Percentiles rank a stretch among this genome's conserved stretches.
These are phyloP conservation scores for Eutypella sp. DNA, from an alignment of 2,329 filamentous ascomycete genomes.

Conservation along the genomic window DNA sequence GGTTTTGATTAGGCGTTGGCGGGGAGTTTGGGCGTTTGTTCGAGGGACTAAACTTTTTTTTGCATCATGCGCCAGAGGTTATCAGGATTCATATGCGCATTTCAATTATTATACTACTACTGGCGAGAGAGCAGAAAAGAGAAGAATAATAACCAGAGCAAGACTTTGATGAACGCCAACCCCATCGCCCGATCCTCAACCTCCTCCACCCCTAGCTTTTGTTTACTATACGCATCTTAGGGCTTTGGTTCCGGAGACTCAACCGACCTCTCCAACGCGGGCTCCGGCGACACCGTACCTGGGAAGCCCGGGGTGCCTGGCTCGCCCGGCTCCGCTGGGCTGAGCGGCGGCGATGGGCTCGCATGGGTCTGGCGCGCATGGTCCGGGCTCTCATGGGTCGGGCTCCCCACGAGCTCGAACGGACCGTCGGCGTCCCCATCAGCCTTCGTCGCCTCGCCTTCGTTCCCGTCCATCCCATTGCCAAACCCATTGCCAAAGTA, in stretches of 20 bases:
- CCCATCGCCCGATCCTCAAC: no score
- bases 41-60: no score
- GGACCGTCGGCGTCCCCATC: constrained; percentile 27
- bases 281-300: constrained; percentile 1
- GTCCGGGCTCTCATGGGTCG: no score
- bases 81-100: no score
- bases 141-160: no score
- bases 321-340: constrained; percentile 7
- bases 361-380: background rate
- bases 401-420: constrained; percentile 42
- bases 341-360: constrained; percentile 13
- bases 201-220: background rate
- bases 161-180: no score
- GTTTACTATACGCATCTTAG: background rate
- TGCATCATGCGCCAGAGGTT: no score
- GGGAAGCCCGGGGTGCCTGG: constrained; percentile 2
- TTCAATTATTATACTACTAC: no score
- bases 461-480: constrained; percentile 12
- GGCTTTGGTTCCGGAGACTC: background rate
- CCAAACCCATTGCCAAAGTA: no score
- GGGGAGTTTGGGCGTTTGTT: no score
- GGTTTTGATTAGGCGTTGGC: no score
- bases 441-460: constrained; percentile 2
- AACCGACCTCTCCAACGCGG: background rate
- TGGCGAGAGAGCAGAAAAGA: no score